These are phyloP conservation scores for Penicillium argentinense DNA, from an alignment of 495 filamentous ascomycete species.

Conservation along the genomic window DNA sequence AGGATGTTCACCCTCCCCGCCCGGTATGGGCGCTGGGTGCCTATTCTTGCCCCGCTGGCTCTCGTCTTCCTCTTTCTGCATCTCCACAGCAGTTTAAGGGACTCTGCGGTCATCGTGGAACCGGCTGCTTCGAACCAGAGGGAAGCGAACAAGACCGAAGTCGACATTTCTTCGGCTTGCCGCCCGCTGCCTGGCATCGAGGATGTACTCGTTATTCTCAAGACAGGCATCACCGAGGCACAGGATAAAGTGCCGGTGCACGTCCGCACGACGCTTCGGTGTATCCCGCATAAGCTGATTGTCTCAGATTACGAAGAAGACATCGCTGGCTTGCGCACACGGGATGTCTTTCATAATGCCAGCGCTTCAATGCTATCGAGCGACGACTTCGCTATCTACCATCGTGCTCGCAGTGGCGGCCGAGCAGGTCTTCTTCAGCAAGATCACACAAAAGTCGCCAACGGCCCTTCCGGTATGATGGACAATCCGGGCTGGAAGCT, in stretches of 20 bases:
- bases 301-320: slow-evolving; percentile 51
- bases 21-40: slow-evolving; percentile 29
- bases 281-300: slow-evolving; percentile 46
- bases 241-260: slow-evolving; percentile 45
- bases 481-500: slow-evolving; percentile 59
- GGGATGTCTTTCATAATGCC: slow-evolving; percentile 46
- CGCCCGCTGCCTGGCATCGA: slow-evolving; percentile 33
- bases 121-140: neutral
- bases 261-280: slow-evolving; percentile 44
- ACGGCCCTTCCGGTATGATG: slow-evolving; percentile 33
- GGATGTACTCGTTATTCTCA: slow-evolving; percentile 44
- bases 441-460: slow-evolving; percentile 32
- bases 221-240: slow-evolving; percentile 51
- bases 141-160: neutral
- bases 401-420: slow-evolving; percentile 36
- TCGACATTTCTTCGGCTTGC: slow-evolving; percentile 10
- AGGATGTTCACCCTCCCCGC: slow-evolving; percentile 21
- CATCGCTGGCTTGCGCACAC: slow-evolving; percentile 35
- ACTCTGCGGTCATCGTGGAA: slow-evolving; percentile 6
- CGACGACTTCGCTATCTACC: slow-evolving; percentile 47
- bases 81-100: slow-evolving; percentile 10
- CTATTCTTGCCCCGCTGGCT: slow-evolving; percentile 12
- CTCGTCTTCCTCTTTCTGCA: slow-evolving; percentile 21
- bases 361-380: slow-evolving; percentile 30
- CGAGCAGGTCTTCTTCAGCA: slow-evolving; percentile 28